Percentiles rank a stretch among this genome's conserved stretches.
phyloP scores from a whole-genome alignment of 352 stramenopile genomes.

The Phytopythium kandeliae region DNA sequence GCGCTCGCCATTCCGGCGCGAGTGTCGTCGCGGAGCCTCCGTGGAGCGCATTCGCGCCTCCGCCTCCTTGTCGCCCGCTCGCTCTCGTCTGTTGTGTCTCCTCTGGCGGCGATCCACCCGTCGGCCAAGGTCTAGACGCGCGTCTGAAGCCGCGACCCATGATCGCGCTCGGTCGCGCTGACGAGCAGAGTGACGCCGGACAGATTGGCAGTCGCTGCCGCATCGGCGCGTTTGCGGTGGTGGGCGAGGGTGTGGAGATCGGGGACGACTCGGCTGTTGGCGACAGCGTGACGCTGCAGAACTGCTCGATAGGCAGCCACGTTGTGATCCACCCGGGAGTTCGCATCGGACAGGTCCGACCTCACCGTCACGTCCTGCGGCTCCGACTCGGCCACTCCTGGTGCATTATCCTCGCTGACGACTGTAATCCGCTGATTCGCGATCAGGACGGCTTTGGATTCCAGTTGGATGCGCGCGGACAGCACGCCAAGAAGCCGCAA shows the following conservation, averaged over 20 bases:
- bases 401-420: neutral
- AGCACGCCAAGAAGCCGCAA: conserved; percentile 81
- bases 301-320: conserved; percentile 55
- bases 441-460: conserved; percentile 79
- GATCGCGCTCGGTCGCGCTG: neutral
- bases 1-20: neutral
- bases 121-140: conserved; percentile 27
- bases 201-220: conserved; percentile 54
- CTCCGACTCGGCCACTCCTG: too few relatives aligned
- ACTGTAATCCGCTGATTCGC: neutral
- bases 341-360: conserved; percentile 50
- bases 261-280: conserved; percentile 43
- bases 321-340: conserved; percentile 72
- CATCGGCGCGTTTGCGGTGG: conserved; percentile 47
- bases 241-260: conserved; percentile 56
- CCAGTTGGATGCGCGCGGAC: conserved; percentile 38
- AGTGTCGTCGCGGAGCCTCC: neutral
- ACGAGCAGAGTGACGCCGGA: too few relatives aligned
- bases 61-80: conserved; percentile 1
- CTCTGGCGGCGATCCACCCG: conserved; percentile 28
- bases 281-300: conserved; percentile 54
- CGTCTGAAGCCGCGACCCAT: neutral
- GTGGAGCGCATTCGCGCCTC: neutral
- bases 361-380: too few relatives aligned
- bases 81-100: conserved; percentile 7